phyloP scores from a whole-genome alignment of 345 rosid genomes.

The Sapria himalayana region DNA sequence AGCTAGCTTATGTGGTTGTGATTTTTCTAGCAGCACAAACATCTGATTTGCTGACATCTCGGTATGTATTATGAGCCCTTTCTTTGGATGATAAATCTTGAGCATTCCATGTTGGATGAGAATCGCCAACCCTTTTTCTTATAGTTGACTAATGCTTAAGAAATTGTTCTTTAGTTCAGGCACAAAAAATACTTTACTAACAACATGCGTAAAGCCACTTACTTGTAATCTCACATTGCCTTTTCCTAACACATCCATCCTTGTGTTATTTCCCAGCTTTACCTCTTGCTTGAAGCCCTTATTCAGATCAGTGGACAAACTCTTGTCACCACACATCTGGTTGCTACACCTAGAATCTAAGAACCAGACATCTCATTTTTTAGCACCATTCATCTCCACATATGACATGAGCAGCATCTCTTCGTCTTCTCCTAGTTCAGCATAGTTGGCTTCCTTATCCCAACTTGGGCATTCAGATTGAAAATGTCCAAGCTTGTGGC shows the following conservation, averaged over 20 bases:
- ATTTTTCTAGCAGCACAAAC: neutral
- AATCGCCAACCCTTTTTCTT: neutral
- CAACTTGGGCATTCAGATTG: neutral
- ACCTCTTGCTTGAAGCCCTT: neutral
- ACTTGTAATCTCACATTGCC: neutral
- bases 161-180: constrained; percentile 3
- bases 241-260: neutral
- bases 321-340: neutral
- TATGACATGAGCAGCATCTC: neutral
- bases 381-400: too few relatives aligned
- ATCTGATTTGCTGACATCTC: neutral
- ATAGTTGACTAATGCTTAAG: constrained; percentile 1
- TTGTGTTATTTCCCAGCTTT: neutral
- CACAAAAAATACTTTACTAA: neutral
- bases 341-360: too few relatives aligned
- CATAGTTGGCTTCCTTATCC: neutral
- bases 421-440: neutral
- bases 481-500: too few relatives aligned
- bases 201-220: neutral
- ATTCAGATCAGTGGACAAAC: neutral
- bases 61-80: neutral
- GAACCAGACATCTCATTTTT: neutral
- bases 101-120: neutral
- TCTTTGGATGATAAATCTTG: neutral
- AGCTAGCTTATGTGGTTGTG: neutral